A percentile compares a stretch with the other conserved stretches of the same genome.
These are phyloP conservation scores for Lepidium aucheri DNA, from an alignment of 345 rosid genomes.

Conservation along the genomic window DNA sequence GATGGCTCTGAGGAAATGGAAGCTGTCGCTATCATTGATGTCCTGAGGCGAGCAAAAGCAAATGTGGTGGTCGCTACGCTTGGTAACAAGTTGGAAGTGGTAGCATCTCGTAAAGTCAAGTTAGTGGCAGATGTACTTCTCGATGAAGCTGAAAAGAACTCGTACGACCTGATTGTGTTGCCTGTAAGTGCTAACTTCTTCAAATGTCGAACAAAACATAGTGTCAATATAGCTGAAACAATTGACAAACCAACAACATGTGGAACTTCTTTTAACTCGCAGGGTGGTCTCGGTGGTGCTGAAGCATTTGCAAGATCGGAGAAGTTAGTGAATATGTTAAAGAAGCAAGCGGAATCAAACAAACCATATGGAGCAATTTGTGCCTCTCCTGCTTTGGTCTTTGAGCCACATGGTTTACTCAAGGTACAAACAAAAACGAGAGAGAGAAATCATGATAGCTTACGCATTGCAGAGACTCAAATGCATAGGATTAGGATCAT, in stretches of 20 bases:
- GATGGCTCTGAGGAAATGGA: conserved; percentile 96
- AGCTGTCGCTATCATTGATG: conserved; percentile 68
- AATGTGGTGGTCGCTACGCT: conserved; percentile 84
- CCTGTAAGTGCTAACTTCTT: conserved; percentile 46
- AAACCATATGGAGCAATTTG: conserved; percentile 92
- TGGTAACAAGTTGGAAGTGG: conserved; percentile 62
- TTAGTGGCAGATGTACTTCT: conserved; percentile 79
- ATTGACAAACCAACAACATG: neutral
- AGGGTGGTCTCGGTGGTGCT: conserved; percentile 98
- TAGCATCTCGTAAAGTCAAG: conserved; percentile 81
- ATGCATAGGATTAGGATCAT: neutral
- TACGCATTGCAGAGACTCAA: neutral
- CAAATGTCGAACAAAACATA: neutral
- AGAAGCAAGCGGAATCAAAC: conserved; percentile 68
- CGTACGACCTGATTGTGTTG: conserved; percentile 80
- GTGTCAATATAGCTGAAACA: neutral
- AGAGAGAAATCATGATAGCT: neutral
- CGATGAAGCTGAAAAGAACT: conserved; percentile 71
- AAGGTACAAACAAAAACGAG: conserved; percentile 41
- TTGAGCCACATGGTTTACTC: conserved; percentile 84
- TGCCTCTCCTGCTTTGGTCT: conserved; percentile 89
- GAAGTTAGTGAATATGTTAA: conserved; percentile 66
- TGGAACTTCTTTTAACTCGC: neutral
- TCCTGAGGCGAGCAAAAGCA: conserved; percentile 79
- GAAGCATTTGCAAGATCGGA: conserved; percentile 77